Conservation (phyloP, 768 basidiomycete genomes). For the Russula virescens region DNA sequence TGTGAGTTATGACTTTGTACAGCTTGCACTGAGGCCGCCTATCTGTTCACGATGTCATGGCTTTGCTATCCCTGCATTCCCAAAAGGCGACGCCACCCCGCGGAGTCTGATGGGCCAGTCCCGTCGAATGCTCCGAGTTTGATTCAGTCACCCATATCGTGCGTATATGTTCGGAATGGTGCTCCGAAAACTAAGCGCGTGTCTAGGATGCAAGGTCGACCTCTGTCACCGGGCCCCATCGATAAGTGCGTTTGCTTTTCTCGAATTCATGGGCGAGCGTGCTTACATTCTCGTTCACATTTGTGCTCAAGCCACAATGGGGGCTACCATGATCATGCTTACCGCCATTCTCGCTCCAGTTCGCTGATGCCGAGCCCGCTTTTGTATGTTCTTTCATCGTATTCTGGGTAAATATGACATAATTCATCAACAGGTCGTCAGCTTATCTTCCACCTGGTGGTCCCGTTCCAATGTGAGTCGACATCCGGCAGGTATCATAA, state of each 20-base stretch:
- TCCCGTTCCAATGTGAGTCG: slow-evolving; percentile 1
- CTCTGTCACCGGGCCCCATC: slow-evolving; percentile 3
- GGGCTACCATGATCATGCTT: neutral
- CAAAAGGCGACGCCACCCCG: slow-evolving; percentile 4
- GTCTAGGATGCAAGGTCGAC: slow-evolving; percentile 1
- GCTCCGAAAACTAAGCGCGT: neutral
- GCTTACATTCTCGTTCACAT: neutral
- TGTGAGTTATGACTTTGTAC: slow-evolving; percentile 3
- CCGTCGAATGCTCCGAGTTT: slow-evolving; percentile 1
- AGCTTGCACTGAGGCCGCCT: neutral
- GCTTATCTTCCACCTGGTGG: neutral
- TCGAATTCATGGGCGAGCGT: neutral
- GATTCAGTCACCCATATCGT: neutral
- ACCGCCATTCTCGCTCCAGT: neutral
- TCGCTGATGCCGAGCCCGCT: slow-evolving; percentile 7
- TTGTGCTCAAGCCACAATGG: slow-evolving; percentile 1
- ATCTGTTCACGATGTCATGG: neutral
- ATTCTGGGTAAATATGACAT: neutral
- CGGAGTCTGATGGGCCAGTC: neutral
- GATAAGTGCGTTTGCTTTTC: slow-evolving; percentile 2
- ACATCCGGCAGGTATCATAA: neutral
- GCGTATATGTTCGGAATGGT: neutral
- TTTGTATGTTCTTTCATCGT: neutral
- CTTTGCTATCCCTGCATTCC: neutral
- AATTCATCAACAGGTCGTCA: neutral